These are phyloP conservation scores for Capsicum baccatum DNA, from an alignment of 257 asterid species.

Conservation along the genomic window DNA sequence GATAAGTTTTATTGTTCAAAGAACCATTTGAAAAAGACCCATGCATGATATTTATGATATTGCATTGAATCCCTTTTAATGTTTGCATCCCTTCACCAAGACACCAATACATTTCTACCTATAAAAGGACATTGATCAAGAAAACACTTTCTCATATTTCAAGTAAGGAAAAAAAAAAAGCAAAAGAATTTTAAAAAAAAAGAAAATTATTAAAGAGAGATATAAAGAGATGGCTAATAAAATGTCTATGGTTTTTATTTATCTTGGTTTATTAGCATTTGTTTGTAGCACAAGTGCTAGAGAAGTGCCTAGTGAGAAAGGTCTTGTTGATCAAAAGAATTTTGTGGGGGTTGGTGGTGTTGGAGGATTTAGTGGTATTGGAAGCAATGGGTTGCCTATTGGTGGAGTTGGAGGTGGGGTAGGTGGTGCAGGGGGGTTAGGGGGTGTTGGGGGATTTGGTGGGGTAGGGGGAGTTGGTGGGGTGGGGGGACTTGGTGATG, in stretches of 20 bases:
- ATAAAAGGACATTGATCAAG: constrained; percentile 25
- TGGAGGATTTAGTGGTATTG: constrained; percentile 33
- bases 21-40: background rate
- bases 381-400: constrained; percentile 26
- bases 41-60: background rate
- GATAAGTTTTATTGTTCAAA: background rate
- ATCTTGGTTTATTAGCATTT: constrained; percentile 37
- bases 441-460: constrained; percentile 23
- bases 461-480: background rate
- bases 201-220: too few species aligned
- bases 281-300: constrained; percentile 41
- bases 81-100: constrained; percentile 13
- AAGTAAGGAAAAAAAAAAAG: background rate
- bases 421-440: background rate
- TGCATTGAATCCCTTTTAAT: constrained; percentile 37
- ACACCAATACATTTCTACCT: constrained; percentile 27
- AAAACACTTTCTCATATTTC: background rate
- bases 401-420: constrained; percentile 28
- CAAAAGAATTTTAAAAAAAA: background rate
- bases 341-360: constrained; percentile 38
- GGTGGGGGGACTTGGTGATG: constrained; percentile 22
- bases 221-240: constrained; percentile 40
- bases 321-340: constrained; percentile 47
- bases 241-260: constrained; percentile 24
- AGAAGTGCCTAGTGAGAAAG: constrained; percentile 42